Evolutionary conservation across 495 filamentous ascomycete species (phyloP), one percentile per base, ranked within the genome.

Genomic region (Sphaerosporella brunnea): DNA sequence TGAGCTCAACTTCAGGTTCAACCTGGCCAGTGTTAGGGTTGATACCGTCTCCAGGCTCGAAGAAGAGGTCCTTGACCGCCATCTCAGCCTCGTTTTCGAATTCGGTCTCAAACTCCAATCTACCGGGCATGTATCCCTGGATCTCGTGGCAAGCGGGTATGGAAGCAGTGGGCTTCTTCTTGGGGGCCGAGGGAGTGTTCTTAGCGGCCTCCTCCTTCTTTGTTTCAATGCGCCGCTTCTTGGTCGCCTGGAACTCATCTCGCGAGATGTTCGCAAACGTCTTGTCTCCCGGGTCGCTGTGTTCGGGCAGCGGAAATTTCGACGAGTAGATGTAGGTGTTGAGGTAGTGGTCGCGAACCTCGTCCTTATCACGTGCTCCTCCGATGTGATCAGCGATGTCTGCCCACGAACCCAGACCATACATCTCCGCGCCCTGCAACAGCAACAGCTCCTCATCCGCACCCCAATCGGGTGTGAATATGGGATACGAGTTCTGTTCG

Each of bases 381-480:
- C 90, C 90, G 49, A 99, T 95, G 61, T 99, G 90, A 58, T 99
- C 87, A 26, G 90, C 87, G 45, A 99, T 87, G 59, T 99, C 90
- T 18, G 85, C 84, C 90, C 90, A 99, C 3, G 86, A 94, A 4
- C 90, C 90, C 38, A 99, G 68, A 0, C 90, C 90, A 61, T 99
- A 99, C 48, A 82, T 93, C 62, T 99, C 92, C n/a, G 84, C 84
- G 13, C 90, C 90, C 64, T 99, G 92, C 19, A 99, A 66, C 34
- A 99, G 68, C 7, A 94, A 65, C 13, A 95, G 66, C 64, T 99
- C 90, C 60, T 99, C 90, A 61, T 99, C 90, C 4, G 90, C 90
- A 35, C 90, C 90, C 90, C 90, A 99, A 50, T 94, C 88, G 47
- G 73, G 73, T 50, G 85, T 77, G 53, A 93, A 99, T 32, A 99